A percentile compares a stretch with the other conserved stretches of the same genome.
Conservation (phyloP, 805 yeast genomes). For the Ascoidea rubescens region DNA sequence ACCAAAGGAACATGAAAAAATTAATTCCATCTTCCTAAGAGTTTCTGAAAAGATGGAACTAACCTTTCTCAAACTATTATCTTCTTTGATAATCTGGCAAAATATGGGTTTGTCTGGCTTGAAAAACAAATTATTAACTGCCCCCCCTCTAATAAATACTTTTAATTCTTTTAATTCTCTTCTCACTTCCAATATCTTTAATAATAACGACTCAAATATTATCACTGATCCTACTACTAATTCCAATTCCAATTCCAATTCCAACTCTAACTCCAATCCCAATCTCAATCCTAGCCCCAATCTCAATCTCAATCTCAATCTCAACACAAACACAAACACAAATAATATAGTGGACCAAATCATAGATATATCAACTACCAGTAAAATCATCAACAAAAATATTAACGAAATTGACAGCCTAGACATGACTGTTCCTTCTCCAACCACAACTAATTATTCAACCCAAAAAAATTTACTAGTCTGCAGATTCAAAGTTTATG, state of each 20-base stretch:
- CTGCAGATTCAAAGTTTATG: slow-evolving; percentile 52
- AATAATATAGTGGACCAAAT: not conserved
- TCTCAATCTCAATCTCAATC: too few relatives aligned
- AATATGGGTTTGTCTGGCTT: slow-evolving; percentile 36
- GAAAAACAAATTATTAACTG: slow-evolving; percentile 35
- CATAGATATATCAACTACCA: not conserved
- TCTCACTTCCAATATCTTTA: slow-evolving; percentile 7
- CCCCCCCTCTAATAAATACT: slow-evolving; percentile 13
- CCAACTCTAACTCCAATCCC: too few relatives aligned
- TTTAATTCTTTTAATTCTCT: too few relatives aligned
- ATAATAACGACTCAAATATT: not conserved
- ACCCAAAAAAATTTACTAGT: slow-evolving; percentile 33
- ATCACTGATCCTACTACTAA: not conserved
- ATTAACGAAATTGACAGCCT: not conserved
- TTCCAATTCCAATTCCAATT: not conserved
- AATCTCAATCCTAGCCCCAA: too few relatives aligned
- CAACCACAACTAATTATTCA: not conserved
- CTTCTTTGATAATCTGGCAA: slow-evolving; percentile 43
- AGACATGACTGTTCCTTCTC: too few relatives aligned
- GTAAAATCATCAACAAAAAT: slow-evolving; percentile 1
- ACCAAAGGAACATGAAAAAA: not conserved
- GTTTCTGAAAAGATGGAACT: slow-evolving; percentile 12
- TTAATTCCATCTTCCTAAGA: slow-evolving; percentile 6
- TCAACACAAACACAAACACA: too few relatives aligned
- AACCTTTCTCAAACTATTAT: slow-evolving; percentile 27